Base-by-base conservation (phyloP, 2,329 filamentous ascomycete species). In the Botryosphaeria dothidea region DNA sequence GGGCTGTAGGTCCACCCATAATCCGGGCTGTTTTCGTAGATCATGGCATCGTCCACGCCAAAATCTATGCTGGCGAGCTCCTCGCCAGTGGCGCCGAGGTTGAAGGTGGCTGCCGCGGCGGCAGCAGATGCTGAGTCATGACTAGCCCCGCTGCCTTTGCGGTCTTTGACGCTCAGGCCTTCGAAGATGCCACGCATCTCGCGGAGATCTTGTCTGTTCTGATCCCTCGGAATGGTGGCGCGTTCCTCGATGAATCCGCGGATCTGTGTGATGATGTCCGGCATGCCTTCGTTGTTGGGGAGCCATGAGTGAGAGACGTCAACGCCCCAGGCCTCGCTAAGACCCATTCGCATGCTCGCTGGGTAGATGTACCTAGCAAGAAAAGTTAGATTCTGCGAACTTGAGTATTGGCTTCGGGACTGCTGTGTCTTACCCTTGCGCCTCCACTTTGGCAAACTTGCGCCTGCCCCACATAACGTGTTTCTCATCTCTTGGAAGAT, bases 291-390 rank as follows among this genome's bases (percentile, higher is more conserved):
- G 67, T 92, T 87, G 74, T 95, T 86, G 2, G 93, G 92, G 2
- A 97, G 85, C 95, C 95, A 99, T 92, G 93, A 97, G 65, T 89
- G 84, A 49, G 86, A 86, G 62, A 93, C 87, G 21, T 89, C 87
- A 15, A 92, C 86, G 66, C 85, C 82, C 83, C 95, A 97, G 25
- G 92, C 77, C 52, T 90, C 85, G 34, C 91, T 88, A 85, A 98
- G 90, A 69, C 89, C 89, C 34, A 80, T 83, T 65, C 94, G 90
- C 71, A 94, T 88, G 13, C 86, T 86, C 31, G 87, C 82, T 1
- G 93, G 90, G 70, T 92, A 93, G 25, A 97, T 90, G 74, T 96
- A 97, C 43, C 94, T 97, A 62, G 34, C 2, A 31, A 65, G 62
- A 58, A 19, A 49, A 27, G 46, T 64, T 58, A 66, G 64, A 31